These are phyloP conservation scores for Saturnispora zaruensis DNA, from an alignment of 805 yeast genomes.

Conservation along the genomic window DNA sequence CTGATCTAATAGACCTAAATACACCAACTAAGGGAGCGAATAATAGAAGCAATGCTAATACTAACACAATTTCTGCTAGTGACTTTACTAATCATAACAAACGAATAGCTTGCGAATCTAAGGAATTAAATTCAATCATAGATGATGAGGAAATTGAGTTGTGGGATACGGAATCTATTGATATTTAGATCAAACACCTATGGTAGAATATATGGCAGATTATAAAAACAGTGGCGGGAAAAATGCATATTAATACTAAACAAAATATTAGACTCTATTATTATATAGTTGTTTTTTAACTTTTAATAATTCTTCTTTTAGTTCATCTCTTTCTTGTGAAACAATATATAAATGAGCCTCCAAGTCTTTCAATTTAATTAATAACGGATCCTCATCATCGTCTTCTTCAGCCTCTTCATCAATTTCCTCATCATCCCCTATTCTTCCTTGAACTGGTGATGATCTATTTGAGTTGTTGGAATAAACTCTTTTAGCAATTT, in stretches of 20 bases:
- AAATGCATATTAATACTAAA: background rate
- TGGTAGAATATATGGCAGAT: background rate
- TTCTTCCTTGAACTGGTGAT: background rate
- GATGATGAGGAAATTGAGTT: constrained; percentile 17
- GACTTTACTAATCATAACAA: background rate
- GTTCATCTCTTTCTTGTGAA: constrained; percentile 75
- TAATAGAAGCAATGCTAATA: background rate
- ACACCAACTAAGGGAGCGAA: background rate
- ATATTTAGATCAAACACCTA: background rate
- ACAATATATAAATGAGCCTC: constrained; percentile 77
- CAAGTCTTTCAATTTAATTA: constrained; percentile 68
- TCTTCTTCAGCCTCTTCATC: constrained; percentile 22
- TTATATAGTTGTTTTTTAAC: constrained; percentile 48
- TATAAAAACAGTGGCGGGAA: background rate
- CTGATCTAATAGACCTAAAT: constrained; percentile 6
- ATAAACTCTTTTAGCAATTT: constrained; percentile 29
- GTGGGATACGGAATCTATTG: constrained; percentile 19
- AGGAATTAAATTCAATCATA: background rate
- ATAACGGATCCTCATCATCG: constrained; percentile 47
- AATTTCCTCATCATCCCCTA: background rate
- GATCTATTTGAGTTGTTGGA: constrained; percentile 12
- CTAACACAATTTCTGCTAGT: background rate
- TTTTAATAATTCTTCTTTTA: constrained; percentile 50
- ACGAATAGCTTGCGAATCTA: background rate
- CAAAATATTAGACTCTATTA: constrained; percentile 7